These are phyloP conservation scores for Inonotus obliquus DNA, from an alignment of 1,284 basidiomycete genomes.

Conservation along the genomic window DNA sequence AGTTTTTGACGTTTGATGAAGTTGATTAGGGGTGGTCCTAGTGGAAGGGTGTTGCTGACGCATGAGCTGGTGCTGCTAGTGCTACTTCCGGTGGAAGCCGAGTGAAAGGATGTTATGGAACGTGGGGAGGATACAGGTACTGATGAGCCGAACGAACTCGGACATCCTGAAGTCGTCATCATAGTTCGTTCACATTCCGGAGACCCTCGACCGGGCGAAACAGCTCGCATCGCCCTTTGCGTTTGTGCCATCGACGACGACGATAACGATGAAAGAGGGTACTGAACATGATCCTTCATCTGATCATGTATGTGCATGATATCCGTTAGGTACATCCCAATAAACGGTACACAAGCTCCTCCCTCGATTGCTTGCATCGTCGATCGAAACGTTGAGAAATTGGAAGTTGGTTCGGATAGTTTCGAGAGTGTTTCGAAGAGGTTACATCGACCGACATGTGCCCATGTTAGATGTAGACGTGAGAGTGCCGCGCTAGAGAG, in stretches of 20 bases:
- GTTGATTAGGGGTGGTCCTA: constrained; percentile 35
- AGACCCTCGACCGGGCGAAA: neutral
- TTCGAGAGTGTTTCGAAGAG: constrained; percentile 47
- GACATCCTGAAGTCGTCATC: neutral
- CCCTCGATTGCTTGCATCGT: constrained; percentile 48
- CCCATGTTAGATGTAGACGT: constrained; percentile 62
- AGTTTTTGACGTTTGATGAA: constrained; percentile 55
- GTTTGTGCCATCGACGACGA: too few species aligned
- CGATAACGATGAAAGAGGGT: constrained; percentile 11
- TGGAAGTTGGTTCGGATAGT: constrained; percentile 53
- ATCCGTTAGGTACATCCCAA: constrained; percentile 58
- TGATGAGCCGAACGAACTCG: neutral
- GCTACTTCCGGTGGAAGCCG: neutral
- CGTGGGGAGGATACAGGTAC: neutral
- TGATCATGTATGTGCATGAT: constrained; percentile 53
- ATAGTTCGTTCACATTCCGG: neutral
- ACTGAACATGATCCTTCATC: constrained; percentile 37
- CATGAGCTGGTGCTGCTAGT: constrained; percentile 12
- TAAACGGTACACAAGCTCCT: constrained; percentile 60
- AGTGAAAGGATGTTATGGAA: constrained; percentile 5
- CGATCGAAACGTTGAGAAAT: constrained; percentile 52
- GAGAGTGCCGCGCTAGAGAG: constrained; percentile 55
- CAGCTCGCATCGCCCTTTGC: neutral
- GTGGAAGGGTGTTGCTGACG: neutral
- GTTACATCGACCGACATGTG: constrained; percentile 48